Evolutionary conservation across 2,329 filamentous ascomycete species (phyloP), one percentile per base, ranked within the genome.

Genomic region (Zymoseptoria brevis): DNA sequence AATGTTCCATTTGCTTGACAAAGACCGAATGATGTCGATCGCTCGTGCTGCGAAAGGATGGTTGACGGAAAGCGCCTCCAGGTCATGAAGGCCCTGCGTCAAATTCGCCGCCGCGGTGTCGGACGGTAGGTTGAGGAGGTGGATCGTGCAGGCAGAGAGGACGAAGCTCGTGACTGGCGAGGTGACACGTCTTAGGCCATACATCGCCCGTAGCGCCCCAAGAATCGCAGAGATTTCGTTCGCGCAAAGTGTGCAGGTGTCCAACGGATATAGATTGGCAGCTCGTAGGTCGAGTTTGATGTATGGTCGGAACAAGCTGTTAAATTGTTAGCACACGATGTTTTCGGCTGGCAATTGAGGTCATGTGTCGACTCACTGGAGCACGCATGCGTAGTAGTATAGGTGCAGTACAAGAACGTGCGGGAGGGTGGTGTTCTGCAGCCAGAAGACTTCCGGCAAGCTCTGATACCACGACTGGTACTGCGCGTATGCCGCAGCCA

Each of bases 381-480:
- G 56, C 2, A 73, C 67, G 57, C 68, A 71, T 9, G 67, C 68
- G 56, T 72, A 68, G 52, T 73, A 73, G 53, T 71, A 72, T 69
- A 73, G 73, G 60, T 73, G 71, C 45, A 87, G 81, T 61, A 88
- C 86, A 19, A 91, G 74, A 41, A 90, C 86, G 52, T 88, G 85
- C 9, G 88, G 87, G 2, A 87, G 87, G 56, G 88, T 88, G 64
- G 86, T 88, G 60, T 87, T 81, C 1, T 84, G 84, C 2, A 90
- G 72, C 21, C 81, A 78, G 54, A 90, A 75, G 1, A 83, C 80
- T 60, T 83, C 79, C 0, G 87, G 87, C 60, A 91, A 81, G 24
- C 76, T 77, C 59, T 83, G 82, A 69, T 89, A 89, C 87, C 87
- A 91, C 56, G 83, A 81, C 16, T 88, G 77, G 65, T 88, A 90